phyloP scores from a whole-genome alignment of 345 rosid species.

The Populus tremula region DNA sequence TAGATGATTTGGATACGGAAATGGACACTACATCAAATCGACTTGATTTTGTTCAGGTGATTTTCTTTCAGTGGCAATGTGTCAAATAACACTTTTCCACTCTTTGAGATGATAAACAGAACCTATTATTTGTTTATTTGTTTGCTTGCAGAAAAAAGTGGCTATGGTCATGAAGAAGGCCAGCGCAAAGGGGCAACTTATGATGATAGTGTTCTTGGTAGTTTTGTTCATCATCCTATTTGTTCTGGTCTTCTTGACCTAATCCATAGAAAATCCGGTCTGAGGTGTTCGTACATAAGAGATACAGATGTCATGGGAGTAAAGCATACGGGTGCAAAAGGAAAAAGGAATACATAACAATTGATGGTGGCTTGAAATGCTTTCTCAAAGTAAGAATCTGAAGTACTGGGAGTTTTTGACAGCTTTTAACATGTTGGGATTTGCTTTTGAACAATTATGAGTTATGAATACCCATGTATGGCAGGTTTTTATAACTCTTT shows the following conservation, averaged over 20 bases:
- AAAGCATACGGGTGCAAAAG: not conserved
- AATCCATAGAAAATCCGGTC: not conserved
- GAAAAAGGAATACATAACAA: not conserved
- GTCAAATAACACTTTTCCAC: too few relatives aligned
- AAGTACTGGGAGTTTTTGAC: not conserved
- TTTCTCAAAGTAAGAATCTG: not conserved
- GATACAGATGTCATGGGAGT: not conserved
- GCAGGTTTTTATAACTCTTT: not conserved
- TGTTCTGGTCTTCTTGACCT: conserved; percentile 50
- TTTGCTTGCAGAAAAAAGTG: conserved; percentile 78
- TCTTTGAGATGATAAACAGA: not conserved
- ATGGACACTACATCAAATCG: conserved; percentile 94
- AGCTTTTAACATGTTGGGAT: not conserved
- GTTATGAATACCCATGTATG: not conserved
- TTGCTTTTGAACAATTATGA: not conserved
- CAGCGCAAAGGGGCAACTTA: conserved; percentile 80
- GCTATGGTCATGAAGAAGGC: conserved; percentile 99
- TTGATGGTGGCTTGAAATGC: not conserved
- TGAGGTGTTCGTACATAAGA: not conserved
- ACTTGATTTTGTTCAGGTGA: conserved; percentile 94
- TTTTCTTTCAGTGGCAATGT: not conserved
- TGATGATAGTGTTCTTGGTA: conserved; percentile 86
- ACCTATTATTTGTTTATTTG: not conserved
- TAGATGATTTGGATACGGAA: conserved; percentile 74
- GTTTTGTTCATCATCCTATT: conserved; percentile 80